Evolutionary conservation across 306 rosid genomes (phyloP).

Genomic region (Cyclanthera cordifolia): DNA sequence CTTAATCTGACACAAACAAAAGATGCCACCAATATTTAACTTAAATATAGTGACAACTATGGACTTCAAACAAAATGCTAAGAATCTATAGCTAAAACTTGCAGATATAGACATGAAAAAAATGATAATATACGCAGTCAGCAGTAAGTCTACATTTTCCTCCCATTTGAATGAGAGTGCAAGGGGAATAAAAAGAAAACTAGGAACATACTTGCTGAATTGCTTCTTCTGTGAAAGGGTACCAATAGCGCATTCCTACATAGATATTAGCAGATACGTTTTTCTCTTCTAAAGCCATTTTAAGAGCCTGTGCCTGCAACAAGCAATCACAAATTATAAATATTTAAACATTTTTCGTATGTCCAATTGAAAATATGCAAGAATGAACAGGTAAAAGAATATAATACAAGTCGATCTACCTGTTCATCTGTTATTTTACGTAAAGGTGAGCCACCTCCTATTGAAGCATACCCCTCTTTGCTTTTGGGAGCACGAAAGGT

Average conservation of each 20-base stretch:
- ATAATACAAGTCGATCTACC: slow-evolving; percentile 29
- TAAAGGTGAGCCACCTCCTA: slow-evolving; percentile 98
- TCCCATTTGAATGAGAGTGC: not conserved
- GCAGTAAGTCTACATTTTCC: not conserved
- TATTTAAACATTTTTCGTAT: not conserved
- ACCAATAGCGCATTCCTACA: slow-evolving; percentile 97
- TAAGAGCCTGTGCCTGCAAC: slow-evolving; percentile 73
- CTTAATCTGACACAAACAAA: slow-evolving; percentile 49
- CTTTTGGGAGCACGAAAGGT: slow-evolving; percentile 88
- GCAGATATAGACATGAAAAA: not conserved
- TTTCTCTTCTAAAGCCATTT: slow-evolving; percentile 71
- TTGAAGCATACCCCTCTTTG: slow-evolving; percentile 94
- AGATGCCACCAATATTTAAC: not conserved
- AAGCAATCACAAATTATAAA: slow-evolving; percentile 12
- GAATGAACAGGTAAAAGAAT: not conserved
- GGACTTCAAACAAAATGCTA: not conserved
- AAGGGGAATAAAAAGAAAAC: slow-evolving; percentile 1
- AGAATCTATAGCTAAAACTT: not conserved
- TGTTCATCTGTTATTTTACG: slow-evolving; percentile 92
- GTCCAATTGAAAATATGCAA: slow-evolving; percentile 4
- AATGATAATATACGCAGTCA: not conserved
- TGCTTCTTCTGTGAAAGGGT: slow-evolving; percentile 98
- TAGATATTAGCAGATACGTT: slow-evolving; percentile 62
- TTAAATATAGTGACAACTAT: not conserved
- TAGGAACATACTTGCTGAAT: slow-evolving; percentile 56